phyloP scores from a whole-genome alignment of 2,329 filamentous ascomycete genomes.

The Colletotrichum brevisporum region DNA sequence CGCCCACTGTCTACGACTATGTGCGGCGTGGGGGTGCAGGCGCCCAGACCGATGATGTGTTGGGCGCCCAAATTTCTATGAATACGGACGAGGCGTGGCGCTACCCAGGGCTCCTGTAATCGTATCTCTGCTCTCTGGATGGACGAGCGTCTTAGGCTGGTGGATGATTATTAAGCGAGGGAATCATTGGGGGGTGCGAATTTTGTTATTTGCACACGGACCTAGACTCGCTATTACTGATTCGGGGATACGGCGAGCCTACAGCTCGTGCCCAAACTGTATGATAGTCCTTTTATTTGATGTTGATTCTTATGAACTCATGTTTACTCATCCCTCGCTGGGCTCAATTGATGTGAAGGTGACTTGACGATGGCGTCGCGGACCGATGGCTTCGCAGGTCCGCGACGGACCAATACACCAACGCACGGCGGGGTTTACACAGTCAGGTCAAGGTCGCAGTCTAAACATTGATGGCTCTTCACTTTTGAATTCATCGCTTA shows the following conservation, averaged over 20 bases:
- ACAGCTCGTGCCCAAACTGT: conserved; percentile 33
- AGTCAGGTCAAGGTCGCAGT: no score
- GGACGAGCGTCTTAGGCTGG: conserved; percentile 35
- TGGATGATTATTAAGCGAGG: conserved; percentile 32
- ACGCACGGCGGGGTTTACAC: no score
- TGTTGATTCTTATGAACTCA: conserved; percentile 26
- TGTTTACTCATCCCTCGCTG: no score
- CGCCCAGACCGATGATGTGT: conserved; percentile 10
- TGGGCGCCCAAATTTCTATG: conserved; percentile 26
- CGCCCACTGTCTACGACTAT: conserved; percentile 9
- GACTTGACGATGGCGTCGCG: no score
- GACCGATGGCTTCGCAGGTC: no score
- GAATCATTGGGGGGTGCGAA: conserved; percentile 31
- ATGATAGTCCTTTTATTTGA: conserved; percentile 32
- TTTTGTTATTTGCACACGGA: conserved; percentile 33
- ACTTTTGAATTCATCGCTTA: no score
- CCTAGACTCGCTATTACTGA: conserved; percentile 37
- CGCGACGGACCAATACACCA: no score
- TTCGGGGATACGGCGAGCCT: conserved; percentile 30
- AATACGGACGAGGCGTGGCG: conserved; percentile 41
- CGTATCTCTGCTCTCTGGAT: conserved; percentile 42
- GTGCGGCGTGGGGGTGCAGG: conserved; percentile 15
- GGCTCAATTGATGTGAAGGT: neutral
- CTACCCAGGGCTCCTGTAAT: conserved; percentile 41
- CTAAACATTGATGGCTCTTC: no score